Evolutionary conservation across 2,329 filamentous ascomycete genomes (phyloP), one percentile per base, ranked within the genome.

Genomic region (Aspergillus eucalypticola): DNA sequence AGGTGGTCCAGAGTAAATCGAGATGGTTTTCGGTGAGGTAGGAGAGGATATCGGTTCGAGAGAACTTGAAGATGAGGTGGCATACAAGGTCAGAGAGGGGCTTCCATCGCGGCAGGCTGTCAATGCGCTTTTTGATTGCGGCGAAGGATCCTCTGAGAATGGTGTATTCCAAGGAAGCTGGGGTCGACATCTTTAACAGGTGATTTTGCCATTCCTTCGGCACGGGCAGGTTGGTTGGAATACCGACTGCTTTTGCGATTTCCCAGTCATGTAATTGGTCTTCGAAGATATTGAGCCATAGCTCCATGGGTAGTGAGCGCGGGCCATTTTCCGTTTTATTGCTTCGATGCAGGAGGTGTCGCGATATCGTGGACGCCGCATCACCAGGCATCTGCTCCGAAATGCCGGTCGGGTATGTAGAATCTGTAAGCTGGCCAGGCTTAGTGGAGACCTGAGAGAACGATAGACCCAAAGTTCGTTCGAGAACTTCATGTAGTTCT

Each of bases 51-150:
- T 90, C 86, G 15, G 89, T 90, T 67, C 94, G 88, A 44, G 89
- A 90, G 73, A 97, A 97, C 66, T 95, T 92, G 79, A 97, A 92
- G 67, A 96, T 92, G 42, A 96, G 85, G 70, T 93, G 92, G 63
- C 95, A 90, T 39, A 91, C 90, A 1, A 96, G 82, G 2, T 89
- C 89, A 0, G 92, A 95, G 11, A 97, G 82, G 64, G 89, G 89
- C 25, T 86, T 86, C 35, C 89, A 86, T 0, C 90, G 88, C 17
- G 90, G 89, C 39, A 86, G 77, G 6, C 89, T 80, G 23, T 81
- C 85, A 42, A 96, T 84, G 68, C 91, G 88, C 55, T 86, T 85
- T 72, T 91, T 91, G 63, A 96, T 88, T 35, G 88, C 86, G 0
- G 83, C 76, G 5, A 90, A 84, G 38, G 87, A 86, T 56, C 88